phyloP scores from a whole-genome alignment of 805 yeast genomes.

The Scheffersomyces amazonensis region DNA sequence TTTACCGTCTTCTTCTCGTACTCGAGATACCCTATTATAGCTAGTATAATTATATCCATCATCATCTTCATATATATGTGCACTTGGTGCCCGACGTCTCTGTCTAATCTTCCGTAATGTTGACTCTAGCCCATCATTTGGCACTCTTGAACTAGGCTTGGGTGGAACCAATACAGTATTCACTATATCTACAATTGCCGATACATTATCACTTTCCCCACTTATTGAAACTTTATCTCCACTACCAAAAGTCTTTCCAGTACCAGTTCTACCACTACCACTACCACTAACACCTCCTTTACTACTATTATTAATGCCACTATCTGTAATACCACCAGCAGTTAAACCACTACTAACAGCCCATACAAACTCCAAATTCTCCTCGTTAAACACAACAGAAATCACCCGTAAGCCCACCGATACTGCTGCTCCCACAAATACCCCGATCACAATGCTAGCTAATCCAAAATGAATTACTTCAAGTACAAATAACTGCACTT shows the following conservation, averaged over 20 bases:
- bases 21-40: not conserved
- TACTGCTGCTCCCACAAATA: conserved; percentile 7
- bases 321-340: not conserved
- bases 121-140: not conserved
- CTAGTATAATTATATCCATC: conserved; percentile 9
- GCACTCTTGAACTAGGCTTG: not conserved
- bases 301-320: too few relatives aligned
- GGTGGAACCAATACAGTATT: not conserved
- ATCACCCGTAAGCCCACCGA: conserved; percentile 8
- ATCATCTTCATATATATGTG: conserved; percentile 7
- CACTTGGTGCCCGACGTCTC: not conserved
- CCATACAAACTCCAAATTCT: not conserved
- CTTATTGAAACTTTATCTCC: not conserved
- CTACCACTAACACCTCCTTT: too few relatives aligned
- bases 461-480: conserved; percentile 8
- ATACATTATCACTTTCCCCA: not conserved
- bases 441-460: conserved; percentile 8
- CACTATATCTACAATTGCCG: not conserved
- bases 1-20: not conserved
- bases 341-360: not conserved
- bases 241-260: not conserved
- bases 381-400: conserved; percentile 1
- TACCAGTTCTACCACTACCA: not conserved
- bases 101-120: not conserved
- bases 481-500: conserved; percentile 6